A percentile compares a stretch with the other conserved stretches of the same genome.
Conservation (phyloP, 306 rosid species). For the Geum urbanum region DNA sequence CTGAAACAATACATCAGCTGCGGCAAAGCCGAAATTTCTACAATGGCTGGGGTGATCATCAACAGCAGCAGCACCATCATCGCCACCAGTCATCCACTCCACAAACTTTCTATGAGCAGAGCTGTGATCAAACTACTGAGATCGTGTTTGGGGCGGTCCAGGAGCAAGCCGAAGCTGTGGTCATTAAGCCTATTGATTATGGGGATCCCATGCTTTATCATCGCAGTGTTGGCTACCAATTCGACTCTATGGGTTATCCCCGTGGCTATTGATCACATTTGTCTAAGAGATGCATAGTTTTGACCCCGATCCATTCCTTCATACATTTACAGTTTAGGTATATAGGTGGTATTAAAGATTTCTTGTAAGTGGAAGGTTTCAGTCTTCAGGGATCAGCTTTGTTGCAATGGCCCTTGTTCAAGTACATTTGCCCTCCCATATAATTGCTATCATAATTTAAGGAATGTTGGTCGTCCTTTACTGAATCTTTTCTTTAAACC, state of each 20-base stretch:
- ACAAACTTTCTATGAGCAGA: conserved; percentile 59
- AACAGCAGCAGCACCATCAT: conserved; percentile 63
- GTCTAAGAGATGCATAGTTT: conserved; percentile 37
- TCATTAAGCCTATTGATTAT: conserved; percentile 61
- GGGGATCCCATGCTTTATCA: conserved; percentile 48
- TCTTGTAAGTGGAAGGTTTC: conserved; percentile 8
- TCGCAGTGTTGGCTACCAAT: conserved; percentile 45
- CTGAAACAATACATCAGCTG: conserved; percentile 67
- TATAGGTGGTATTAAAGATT: conserved; percentile 29
- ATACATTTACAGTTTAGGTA: conserved; percentile 17
- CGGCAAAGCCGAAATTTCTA: conserved; percentile 68
- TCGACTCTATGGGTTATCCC: conserved; percentile 41
- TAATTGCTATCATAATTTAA: conserved; percentile 2
- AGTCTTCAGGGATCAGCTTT: neutral
- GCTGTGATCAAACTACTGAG: conserved; percentile 57
- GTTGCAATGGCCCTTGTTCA: conserved; percentile 12
- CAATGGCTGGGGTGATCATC: conserved; percentile 64
- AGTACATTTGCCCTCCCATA: neutral
- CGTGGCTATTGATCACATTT: conserved; percentile 42
- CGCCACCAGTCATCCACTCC: conserved; percentile 56
- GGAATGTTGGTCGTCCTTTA: neutral
- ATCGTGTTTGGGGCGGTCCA: conserved; percentile 86
- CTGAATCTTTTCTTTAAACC: neutral
- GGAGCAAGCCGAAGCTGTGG: conserved; percentile 51
- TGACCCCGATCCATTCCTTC: conserved; percentile 28